These are phyloP conservation scores for Coemansia guatemalensis DNA, from an alignment of 192 early-diverging fungal species.

Conservation along the genomic window DNA sequence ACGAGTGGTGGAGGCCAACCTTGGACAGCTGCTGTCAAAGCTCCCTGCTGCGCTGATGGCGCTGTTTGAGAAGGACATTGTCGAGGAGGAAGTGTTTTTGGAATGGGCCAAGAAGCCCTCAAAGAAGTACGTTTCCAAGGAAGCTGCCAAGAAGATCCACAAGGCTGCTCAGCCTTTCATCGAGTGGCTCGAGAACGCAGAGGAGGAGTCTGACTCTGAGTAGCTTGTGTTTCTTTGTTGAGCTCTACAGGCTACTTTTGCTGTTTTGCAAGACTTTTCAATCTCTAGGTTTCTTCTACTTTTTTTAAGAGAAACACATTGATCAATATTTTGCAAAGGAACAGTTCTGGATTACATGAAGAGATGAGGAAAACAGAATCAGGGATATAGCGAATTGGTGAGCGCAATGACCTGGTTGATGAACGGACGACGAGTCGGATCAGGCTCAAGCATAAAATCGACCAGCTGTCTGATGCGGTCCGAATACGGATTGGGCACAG, in stretches of 20 bases:
- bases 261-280: neutral
- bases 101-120: conserved; percentile 87
- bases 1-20: conserved; percentile 66
- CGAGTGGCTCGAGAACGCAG: conserved; percentile 86
- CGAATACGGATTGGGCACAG: conserved; percentile 56
- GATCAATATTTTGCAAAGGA: neutral
- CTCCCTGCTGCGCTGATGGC: conserved; percentile 79
- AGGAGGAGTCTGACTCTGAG: conserved; percentile 71
- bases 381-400: conserved; percentile 25
- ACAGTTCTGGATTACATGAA: neutral
- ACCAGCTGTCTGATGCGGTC: conserved; percentile 56
- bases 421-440: conserved; percentile 59
- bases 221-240: conserved; percentile 8
- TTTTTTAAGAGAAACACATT: neutral
- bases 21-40: conserved; percentile 62
- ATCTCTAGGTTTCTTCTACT: neutral
- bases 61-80: conserved; percentile 86
- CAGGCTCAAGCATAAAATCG: conserved; percentile 61
- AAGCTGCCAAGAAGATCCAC: conserved; percentile 76
- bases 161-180: conserved; percentile 87
- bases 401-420: conserved; percentile 58
- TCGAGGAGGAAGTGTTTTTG: conserved; percentile 87
- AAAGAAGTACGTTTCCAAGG: conserved; percentile 84
- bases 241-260: neutral
- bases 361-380: neutral